Evolutionary conservation across 31 red algal species (phyloP).

Genomic region (Asparagopsis taxiformis): DNA sequence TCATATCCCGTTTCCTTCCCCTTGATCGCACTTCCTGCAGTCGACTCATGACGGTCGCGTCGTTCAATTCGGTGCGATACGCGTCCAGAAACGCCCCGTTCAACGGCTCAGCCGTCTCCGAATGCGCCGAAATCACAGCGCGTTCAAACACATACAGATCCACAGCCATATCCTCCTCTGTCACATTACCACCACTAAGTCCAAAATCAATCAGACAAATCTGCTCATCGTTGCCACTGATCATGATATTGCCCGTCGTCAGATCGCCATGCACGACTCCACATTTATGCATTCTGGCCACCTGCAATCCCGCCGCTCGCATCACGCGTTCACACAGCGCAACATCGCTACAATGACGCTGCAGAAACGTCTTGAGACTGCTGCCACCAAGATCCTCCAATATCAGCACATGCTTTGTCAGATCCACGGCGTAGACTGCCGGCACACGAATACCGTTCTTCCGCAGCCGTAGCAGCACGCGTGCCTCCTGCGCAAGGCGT

Average conservation of each 20-base stretch:
- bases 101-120: slow-evolving; percentile 36
- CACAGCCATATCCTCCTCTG: slow-evolving; percentile 86
- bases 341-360: neutral
- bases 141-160: slow-evolving; percentile 94
- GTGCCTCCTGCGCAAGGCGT: slow-evolving; percentile 57
- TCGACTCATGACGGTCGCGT: slow-evolving; percentile 31
- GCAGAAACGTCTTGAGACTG: slow-evolving; percentile 52
- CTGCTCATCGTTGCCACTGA: neutral
- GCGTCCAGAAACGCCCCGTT: slow-evolving; percentile 52
- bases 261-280: slow-evolving; percentile 88
- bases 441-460: slow-evolving; percentile 63
- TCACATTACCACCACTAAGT: slow-evolving; percentile 34
- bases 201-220: slow-evolving; percentile 89
- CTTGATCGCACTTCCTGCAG: slow-evolving; percentile 70
- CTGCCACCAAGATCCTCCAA: slow-evolving; percentile 59
- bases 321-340: slow-evolving; percentile 9
- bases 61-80: slow-evolving; percentile 31
- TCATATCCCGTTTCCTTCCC: slow-evolving; percentile 76
- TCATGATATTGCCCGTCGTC: slow-evolving; percentile 80
- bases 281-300: slow-evolving; percentile 64
- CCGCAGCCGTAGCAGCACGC: slow-evolving; percentile 54
- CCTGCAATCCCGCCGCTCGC: slow-evolving; percentile 38
- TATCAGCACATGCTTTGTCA: slow-evolving; percentile 16
- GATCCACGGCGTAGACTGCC: slow-evolving; percentile 71
- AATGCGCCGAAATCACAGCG: slow-evolving; percentile 67